phyloP scores from a whole-genome alignment of 176 grass and related monocot genomes.

The Cenchrus fungigraminus region DNA sequence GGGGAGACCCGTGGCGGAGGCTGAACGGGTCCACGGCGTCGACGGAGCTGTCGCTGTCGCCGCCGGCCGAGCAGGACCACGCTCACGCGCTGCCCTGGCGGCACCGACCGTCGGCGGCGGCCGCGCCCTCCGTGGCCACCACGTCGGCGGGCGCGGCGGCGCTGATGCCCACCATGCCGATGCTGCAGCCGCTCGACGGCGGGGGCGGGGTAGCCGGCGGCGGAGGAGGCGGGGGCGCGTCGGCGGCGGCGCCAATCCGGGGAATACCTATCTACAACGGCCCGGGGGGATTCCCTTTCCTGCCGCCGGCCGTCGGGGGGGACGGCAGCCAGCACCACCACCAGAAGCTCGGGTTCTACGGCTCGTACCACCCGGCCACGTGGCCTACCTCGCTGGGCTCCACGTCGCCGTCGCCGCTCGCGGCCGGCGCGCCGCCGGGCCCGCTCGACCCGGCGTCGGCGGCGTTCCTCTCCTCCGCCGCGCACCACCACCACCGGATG shows the following conservation, averaged over 20 bases:
- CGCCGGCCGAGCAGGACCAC: slow-evolving; percentile 48
- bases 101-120: slow-evolving; percentile 23
- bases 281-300: slow-evolving; percentile 57
- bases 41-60: slow-evolving; percentile 84
- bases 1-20: slow-evolving; percentile 52
- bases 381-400: slow-evolving; percentile 48
- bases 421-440: background rate
- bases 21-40: slow-evolving; percentile 49
- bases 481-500: slow-evolving; percentile 81
- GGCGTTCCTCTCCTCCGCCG: slow-evolving; percentile 55
- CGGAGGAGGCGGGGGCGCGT: slow-evolving; percentile 6
- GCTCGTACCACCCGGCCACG: slow-evolving; percentile 41
- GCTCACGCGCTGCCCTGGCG: slow-evolving; percentile 51
- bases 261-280: slow-evolving; percentile 92
- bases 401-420: slow-evolving; percentile 38
- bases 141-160: slow-evolving; percentile 20
- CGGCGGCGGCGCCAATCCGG: slow-evolving; percentile 60
- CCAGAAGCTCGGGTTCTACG: slow-evolving; percentile 55
- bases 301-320: slow-evolving; percentile 39
- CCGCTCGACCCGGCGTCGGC: slow-evolving; percentile 55
- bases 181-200: slow-evolving; percentile 46
- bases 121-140: slow-evolving; percentile 33
- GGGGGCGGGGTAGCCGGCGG: background rate
- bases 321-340: background rate
- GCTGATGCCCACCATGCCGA: slow-evolving; percentile 47